phyloP scores from a whole-genome alignment of 2,329 filamentous ascomycete species.

The Colletotrichum aenigma region DNA sequence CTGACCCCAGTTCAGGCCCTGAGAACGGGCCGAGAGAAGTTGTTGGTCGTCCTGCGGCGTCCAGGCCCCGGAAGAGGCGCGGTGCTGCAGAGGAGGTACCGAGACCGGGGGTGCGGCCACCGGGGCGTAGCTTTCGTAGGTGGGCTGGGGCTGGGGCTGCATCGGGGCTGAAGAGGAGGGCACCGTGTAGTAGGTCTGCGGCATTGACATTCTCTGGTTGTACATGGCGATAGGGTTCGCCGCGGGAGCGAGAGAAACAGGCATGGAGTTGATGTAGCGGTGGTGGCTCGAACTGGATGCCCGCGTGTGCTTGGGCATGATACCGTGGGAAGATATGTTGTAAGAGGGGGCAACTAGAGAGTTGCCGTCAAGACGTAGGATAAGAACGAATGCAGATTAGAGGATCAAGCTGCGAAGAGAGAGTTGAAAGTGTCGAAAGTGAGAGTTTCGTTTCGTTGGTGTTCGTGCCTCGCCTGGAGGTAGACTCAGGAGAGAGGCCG shows the following conservation, averaged over 20 bases:
- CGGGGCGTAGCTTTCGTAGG: slow-evolving; percentile 45
- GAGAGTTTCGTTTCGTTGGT: not conserved
- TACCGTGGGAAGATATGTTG: slow-evolving; percentile 24
- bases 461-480: slow-evolving; percentile 20
- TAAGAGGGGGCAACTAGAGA: slow-evolving; percentile 19
- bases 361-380: slow-evolving; percentile 18
- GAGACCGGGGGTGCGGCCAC: slow-evolving; percentile 33
- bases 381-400: slow-evolving; percentile 14
- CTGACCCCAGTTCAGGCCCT: slow-evolving; percentile 82
- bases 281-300: slow-evolving; percentile 41
- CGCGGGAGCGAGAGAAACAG: slow-evolving; percentile 43
- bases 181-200: slow-evolving; percentile 43
- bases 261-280: slow-evolving; percentile 38
- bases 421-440: not conserved
- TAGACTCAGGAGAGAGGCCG: not conserved
- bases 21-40: slow-evolving; percentile 72
- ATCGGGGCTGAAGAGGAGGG: slow-evolving; percentile 37
- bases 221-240: slow-evolving; percentile 43
- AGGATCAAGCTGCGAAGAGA: slow-evolving; percentile 11
- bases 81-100: slow-evolving; percentile 46
- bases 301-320: slow-evolving; percentile 52
- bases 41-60: slow-evolving; percentile 74
- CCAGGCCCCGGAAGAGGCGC: slow-evolving; percentile 72
- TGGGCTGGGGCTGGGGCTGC: slow-evolving; percentile 32
- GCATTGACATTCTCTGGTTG: slow-evolving; percentile 43